These are phyloP conservation scores for Rosa lucieae DNA, from an alignment of 306 rosid species.

Conservation along the genomic window DNA sequence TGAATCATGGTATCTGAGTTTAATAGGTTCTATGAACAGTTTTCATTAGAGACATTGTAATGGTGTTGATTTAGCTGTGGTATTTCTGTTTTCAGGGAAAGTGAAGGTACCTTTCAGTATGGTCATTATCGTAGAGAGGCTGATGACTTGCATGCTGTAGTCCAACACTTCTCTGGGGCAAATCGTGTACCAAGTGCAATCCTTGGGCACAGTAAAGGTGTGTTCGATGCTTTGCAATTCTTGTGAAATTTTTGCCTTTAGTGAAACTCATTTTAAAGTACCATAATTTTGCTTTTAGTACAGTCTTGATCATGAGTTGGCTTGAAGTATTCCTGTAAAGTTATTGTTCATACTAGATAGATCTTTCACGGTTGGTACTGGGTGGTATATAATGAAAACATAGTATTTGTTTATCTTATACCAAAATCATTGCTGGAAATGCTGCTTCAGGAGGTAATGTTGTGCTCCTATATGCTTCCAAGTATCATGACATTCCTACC, in stretches of 20 bases:
- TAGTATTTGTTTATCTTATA: neutral
- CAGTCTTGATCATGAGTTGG: neutral
- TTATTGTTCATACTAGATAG: neutral
- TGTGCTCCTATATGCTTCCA: conserved; percentile 76
- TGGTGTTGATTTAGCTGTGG: conserved; percentile 38
- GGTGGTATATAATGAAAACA: neutral
- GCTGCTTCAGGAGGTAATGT: conserved; percentile 58
- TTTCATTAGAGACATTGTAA: neutral
- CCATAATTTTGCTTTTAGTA: neutral
- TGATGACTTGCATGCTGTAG: conserved; percentile 67
- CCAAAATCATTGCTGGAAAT: conserved; percentile 2
- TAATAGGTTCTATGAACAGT: too few species aligned
- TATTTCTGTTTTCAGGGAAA: conserved; percentile 52
- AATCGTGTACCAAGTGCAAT: conserved; percentile 49
- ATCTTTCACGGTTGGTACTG: neutral
- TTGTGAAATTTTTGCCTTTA: conserved; percentile 1
- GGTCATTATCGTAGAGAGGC: conserved; percentile 60
- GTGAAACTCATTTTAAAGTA: neutral
- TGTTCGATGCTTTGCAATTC: conserved; percentile 12
- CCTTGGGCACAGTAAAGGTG: conserved; percentile 90
- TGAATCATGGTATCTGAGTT: too few species aligned
- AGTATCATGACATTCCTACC: conserved; percentile 45
- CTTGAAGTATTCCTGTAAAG: neutral
- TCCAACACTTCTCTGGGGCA: conserved; percentile 52
- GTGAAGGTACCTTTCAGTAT: conserved; percentile 74